Conservation (phyloP, 2,329 filamentous ascomycete species). For the Xylariaceae sp. region DNA sequence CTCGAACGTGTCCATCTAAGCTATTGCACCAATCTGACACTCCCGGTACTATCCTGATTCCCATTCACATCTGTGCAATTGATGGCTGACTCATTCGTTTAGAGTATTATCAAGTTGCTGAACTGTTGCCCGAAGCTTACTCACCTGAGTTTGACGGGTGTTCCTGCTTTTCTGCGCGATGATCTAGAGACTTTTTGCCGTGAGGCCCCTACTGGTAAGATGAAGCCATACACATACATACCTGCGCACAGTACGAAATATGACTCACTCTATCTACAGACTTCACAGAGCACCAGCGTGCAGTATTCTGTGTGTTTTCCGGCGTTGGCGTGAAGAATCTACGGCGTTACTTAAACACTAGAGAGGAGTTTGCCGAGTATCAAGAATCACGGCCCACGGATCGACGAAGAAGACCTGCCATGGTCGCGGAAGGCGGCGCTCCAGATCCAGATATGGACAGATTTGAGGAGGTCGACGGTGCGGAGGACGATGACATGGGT, state of each 20-base stretch:
- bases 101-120: constrained; percentile 87
- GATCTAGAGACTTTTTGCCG: constrained; percentile 84
- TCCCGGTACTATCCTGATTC: constrained; percentile 55
- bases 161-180: constrained; percentile 81
- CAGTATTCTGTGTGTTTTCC: constrained; percentile 97
- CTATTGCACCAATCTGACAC: constrained; percentile 82
- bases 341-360: constrained; percentile 69
- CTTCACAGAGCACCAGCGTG: constrained; percentile 91
- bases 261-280: constrained; percentile 54
- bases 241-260: too few species aligned
- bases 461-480: constrained; percentile 26
- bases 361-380: constrained; percentile 40
- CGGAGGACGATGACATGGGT: constrained; percentile 31
- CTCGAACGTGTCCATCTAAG: constrained; percentile 93
- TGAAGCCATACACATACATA: too few species aligned
- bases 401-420: constrained; percentile 12
- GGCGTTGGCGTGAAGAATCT: constrained; percentile 76
- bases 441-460: constrained; percentile 19
- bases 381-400: constrained; percentile 10
- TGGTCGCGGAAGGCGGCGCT: constrained; percentile 5
- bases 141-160: constrained; percentile 89
- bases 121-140: constrained; percentile 91
- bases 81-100: constrained; percentile 8
- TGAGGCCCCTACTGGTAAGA: constrained; percentile 68
- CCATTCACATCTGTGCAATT: background rate